Conservation (phyloP, 495 filamentous ascomycete species). For the Aspergillus incahuasiensis region DNA sequence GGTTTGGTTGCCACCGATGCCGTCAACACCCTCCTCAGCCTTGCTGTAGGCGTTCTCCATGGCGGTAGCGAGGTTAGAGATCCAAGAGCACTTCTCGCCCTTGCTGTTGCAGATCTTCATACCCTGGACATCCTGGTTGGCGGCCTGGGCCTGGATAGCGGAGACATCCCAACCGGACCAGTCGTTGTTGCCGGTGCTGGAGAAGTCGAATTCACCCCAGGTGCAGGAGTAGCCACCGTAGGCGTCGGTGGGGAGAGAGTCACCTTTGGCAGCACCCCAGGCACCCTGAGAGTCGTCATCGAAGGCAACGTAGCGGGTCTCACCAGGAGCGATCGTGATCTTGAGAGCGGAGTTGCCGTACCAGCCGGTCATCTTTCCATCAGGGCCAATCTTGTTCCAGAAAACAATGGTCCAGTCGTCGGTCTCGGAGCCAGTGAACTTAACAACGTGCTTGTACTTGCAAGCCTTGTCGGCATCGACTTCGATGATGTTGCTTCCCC, state of each 20-base stretch:
- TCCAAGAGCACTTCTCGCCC: constrained; percentile 31
- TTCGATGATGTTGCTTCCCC: constrained; percentile 51
- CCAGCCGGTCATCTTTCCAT: constrained; percentile 36
- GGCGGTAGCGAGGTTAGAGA: constrained; percentile 21
- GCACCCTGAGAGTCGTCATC: constrained; percentile 41
- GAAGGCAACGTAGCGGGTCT: constrained; percentile 44
- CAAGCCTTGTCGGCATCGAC: constrained; percentile 32
- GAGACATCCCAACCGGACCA: constrained; percentile 51
- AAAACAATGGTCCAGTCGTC: constrained; percentile 41
- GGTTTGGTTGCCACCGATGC: constrained; percentile 22
- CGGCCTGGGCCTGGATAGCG: constrained; percentile 41
- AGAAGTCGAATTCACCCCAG: constrained; percentile 55
- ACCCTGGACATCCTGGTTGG: constrained; percentile 30
- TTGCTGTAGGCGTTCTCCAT: constrained; percentile 35
- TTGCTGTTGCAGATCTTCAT: constrained; percentile 40
- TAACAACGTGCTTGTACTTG: constrained; percentile 43
- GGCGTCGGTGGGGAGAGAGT: constrained; percentile 22
- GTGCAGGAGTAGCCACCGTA: constrained; percentile 39
- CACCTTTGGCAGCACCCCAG: constrained; percentile 34
- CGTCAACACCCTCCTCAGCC: constrained; percentile 22
- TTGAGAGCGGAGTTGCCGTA: constrained; percentile 37
- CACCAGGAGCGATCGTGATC: constrained; percentile 36
- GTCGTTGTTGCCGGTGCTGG: constrained; percentile 41
- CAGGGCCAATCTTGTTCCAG: constrained; percentile 50
- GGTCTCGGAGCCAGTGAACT: constrained; percentile 37